These are phyloP conservation scores for Parasarocladium wereldwijsianum DNA, from an alignment of 2,329 filamentous ascomycete genomes.

Conservation along the genomic window DNA sequence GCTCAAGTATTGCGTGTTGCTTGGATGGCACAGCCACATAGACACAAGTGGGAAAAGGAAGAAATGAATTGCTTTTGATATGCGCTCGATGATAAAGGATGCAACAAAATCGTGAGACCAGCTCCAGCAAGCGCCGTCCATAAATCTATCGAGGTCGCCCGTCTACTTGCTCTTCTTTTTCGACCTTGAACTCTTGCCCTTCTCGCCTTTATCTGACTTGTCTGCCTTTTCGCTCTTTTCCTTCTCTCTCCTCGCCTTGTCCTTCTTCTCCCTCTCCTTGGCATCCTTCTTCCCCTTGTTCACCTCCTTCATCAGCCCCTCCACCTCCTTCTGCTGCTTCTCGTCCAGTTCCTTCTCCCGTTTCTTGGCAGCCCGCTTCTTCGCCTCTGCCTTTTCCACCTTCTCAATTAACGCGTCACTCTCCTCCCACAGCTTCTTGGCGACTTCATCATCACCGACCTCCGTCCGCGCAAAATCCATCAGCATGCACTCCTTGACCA, in stretches of 20 bases:
- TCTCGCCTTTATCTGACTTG: slow-evolving; percentile 9
- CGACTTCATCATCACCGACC: slow-evolving; percentile 61
- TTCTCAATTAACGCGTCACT: slow-evolving; percentile 74
- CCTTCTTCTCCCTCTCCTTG: slow-evolving; percentile 9
- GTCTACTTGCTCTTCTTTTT: neutral
- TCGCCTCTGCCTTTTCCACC: slow-evolving; percentile 65
- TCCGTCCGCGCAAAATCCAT: slow-evolving; percentile 59
- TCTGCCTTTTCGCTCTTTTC: slow-evolving; percentile 12
- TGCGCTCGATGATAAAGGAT: too few relatives aligned
- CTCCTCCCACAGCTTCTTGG: slow-evolving; percentile 79
- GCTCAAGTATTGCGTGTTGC: too few relatives aligned
- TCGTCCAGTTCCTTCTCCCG: slow-evolving; percentile 18
- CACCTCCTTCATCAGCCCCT: slow-evolving; percentile 26
- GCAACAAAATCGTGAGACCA: too few relatives aligned
- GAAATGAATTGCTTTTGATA: too few relatives aligned
- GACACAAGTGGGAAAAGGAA: too few relatives aligned
- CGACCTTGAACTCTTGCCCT: slow-evolving; percentile 1
- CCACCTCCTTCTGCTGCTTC: slow-evolving; percentile 19
- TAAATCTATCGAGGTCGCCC: too few relatives aligned
- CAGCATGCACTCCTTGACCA: slow-evolving; percentile 82
- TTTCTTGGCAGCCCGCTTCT: slow-evolving; percentile 28
- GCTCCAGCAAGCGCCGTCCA: too few relatives aligned
- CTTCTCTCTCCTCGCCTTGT: slow-evolving; percentile 20
- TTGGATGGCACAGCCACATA: too few relatives aligned
- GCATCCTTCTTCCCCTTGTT: slow-evolving; percentile 24